A percentile compares a stretch with the other conserved stretches of the same genome.
These are phyloP conservation scores for Sphagnum tenellum DNA, from an alignment of 225 moss, liverwort and hornwort genomes.

Conservation along the genomic window DNA sequence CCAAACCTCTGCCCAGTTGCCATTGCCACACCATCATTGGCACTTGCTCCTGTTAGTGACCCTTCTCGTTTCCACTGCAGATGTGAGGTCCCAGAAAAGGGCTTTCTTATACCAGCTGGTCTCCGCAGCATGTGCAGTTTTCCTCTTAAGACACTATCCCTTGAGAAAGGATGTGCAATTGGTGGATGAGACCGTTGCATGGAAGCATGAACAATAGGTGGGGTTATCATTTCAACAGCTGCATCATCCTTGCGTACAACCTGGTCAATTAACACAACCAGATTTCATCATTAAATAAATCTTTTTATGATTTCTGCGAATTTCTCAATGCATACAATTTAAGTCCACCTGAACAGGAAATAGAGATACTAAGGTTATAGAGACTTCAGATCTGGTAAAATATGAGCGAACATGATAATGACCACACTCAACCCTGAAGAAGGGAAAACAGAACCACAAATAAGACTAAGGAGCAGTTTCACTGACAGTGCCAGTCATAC, in stretches of 20 bases:
- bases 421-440: too few species aligned
- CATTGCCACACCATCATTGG: constrained; percentile 9
- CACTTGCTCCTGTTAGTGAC: constrained; percentile 16
- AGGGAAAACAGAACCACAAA: too few species aligned
- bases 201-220: constrained; percentile 20
- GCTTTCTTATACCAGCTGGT: constrained; percentile 33
- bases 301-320: too few species aligned
- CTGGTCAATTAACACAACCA: constrained; percentile 15
- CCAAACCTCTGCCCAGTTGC: constrained; percentile 44
- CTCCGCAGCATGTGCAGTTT: constrained; percentile 37
- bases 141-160: constrained; percentile 44
- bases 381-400: too few species aligned
- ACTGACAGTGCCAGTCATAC: too few species aligned
- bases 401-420: too few species aligned
- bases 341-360: too few species aligned
- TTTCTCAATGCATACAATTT: too few species aligned
- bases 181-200: constrained; percentile 27
- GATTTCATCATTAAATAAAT: too few species aligned
- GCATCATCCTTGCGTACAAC: constrained; percentile 63
- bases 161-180: constrained; percentile 38
- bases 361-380: too few species aligned
- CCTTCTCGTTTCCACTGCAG: constrained; percentile 90
- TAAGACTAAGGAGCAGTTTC: too few species aligned
- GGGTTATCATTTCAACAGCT: constrained; percentile 28
- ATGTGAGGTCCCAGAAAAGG: constrained; percentile 57